These are phyloP conservation scores for Boletus smithii DNA, from an alignment of 1,284 basidiomycete genomes.

Conservation along the genomic window DNA sequence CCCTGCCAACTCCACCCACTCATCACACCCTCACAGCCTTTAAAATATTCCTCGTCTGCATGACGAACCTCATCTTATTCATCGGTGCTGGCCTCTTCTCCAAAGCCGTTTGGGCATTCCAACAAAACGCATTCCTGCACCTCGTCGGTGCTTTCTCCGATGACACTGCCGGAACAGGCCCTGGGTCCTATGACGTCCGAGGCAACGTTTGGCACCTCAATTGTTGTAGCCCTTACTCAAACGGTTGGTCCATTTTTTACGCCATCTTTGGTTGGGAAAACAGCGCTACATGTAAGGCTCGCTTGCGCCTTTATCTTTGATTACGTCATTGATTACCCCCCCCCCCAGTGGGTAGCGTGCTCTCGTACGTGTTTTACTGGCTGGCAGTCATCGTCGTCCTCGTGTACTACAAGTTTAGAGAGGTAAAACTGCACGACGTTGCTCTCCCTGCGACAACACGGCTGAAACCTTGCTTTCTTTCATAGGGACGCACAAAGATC, in stretches of 20 bases:
- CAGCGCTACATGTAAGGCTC: constrained; percentile 50
- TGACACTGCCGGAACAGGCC: constrained; percentile 75
- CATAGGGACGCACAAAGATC: constrained; percentile 43
- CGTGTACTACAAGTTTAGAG: constrained; percentile 66
- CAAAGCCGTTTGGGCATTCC: constrained; percentile 66
- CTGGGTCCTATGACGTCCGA: constrained; percentile 75
- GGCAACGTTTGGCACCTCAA: constrained; percentile 86
- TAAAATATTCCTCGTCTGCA: constrained; percentile 79
- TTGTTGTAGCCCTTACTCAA: constrained; percentile 66
- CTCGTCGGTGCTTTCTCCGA: constrained; percentile 76
- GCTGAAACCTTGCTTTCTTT: background rate
- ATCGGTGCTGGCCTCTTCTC: constrained; percentile 90
- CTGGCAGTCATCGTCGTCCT: constrained; percentile 62
- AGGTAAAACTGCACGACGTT: constrained; percentile 36
- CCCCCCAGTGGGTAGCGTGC: constrained; percentile 56
- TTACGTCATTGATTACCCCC: background rate
- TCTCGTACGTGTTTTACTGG: constrained; percentile 82
- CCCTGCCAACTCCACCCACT: background rate
- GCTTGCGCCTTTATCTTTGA: background rate
- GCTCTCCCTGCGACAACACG: no score
- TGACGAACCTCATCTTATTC: constrained; percentile 86
- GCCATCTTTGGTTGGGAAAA: constrained; percentile 79
- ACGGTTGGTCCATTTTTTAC: constrained; percentile 72
- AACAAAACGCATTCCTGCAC: constrained; percentile 64
- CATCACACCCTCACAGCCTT: constrained; percentile 44